phyloP scores from a whole-genome alignment of 1,284 basidiomycete species.

The Cryptococcus sp. region DNA sequence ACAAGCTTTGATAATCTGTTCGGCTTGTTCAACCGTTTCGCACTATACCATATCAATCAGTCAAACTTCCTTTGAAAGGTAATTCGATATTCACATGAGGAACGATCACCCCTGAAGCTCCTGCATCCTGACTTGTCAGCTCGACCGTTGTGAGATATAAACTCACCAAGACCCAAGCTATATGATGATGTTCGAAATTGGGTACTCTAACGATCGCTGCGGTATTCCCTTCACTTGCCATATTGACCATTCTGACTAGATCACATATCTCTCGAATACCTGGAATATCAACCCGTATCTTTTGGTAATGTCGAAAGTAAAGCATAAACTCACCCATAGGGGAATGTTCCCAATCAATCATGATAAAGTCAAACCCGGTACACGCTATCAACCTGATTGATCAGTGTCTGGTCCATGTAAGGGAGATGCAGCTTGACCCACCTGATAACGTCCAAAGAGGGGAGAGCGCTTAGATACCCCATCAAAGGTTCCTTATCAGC shows the following conservation, averaged over 20 bases:
- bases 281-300: neutral
- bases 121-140: conserved; percentile 15
- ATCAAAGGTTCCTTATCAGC: conserved; percentile 3
- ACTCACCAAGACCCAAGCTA: conserved; percentile 16
- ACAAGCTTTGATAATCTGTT: conserved; percentile 10
- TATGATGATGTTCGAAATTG: conserved; percentile 16
- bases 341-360: conserved; percentile 28
- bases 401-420: neutral
- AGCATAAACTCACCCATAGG: conserved; percentile 13
- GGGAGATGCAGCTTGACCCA: neutral
- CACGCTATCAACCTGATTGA: conserved; percentile 5
- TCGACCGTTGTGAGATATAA: neutral
- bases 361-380: conserved; percentile 12
- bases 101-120: conserved; percentile 23
- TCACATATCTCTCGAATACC: conserved; percentile 16
- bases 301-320: neutral
- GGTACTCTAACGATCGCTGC: conserved; percentile 23
- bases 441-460: conserved; percentile 5
- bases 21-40: conserved; percentile 22
- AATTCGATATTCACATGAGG: conserved; percentile 17
- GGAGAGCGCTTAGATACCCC: conserved; percentile 1
- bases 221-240: conserved; percentile 15
- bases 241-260: conserved; percentile 17
- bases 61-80: too few relatives aligned
- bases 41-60: conserved; percentile 4